Base-by-base conservation (phyloP, 768 basidiomycete species). In the Dacryopinax primogenitus region DNA sequence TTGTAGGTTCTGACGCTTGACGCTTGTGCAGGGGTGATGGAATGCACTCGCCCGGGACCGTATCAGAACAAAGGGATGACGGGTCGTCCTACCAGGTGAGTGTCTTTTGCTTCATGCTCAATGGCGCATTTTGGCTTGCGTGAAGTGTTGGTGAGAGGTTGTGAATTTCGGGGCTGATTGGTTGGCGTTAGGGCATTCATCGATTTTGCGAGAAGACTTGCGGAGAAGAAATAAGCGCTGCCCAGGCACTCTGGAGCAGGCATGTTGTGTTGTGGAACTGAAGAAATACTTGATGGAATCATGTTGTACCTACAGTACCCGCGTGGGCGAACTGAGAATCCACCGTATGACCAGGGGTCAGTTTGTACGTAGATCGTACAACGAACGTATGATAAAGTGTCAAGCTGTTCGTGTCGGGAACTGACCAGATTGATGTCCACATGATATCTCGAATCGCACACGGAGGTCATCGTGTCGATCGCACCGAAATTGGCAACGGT, bases 1-100 rank as follows among this genome's bases (percentile, higher is more conserved):
- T 63, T 32, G 34, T 21, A 28, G 37, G 51, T 28, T 37, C 47
- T 33, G 1, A 33, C 32, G 39, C 37, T 12, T 45, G 18, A 12
- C 33, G 33, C 33, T 23, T 45, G 37, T 21, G 4, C 51, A 58
- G 51, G 51, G 13, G 51, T 58, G 11, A 58, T 63, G 36, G 64
- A 83, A 81, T 80, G 80, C 26, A 82, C 81, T 26, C 73, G 83
- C 64, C 72, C 83, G 13, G 77, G 76, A 0, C 79, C 81, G 1
- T 90, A 90, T 75, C 81, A 84, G 71, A 84, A 84, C 71, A 83
- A 79, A 68, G 88, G 88, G 2, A 85, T 90, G 87, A 87, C 87
- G 13, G 89, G 89, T 4, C 82, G 88, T 37, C 86, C 88, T 35
- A 86, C 87, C 67, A 78, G 89, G 87, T 88, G 69, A 73, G 85